phyloP scores from a whole-genome alignment of 2,329 filamentous ascomycete species.

The Periglandula ipomoeae region DNA sequence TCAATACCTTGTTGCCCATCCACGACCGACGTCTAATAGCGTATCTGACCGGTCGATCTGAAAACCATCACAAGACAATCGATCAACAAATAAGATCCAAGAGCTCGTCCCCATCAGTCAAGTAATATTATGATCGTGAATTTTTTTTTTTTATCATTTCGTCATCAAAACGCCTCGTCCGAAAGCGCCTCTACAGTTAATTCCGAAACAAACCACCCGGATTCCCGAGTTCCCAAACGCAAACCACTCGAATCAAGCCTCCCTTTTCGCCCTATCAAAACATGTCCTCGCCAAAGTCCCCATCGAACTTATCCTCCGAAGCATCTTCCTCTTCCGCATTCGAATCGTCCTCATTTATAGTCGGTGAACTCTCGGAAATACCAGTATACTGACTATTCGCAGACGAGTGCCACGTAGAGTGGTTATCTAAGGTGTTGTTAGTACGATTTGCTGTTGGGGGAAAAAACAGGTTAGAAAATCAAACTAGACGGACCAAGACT shows the following conservation, averaged over 20 bases:
- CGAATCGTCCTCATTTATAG: slow-evolving; percentile 1
- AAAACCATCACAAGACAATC: too few species aligned
- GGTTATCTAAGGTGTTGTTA: neutral
- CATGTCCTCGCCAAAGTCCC: slow-evolving; percentile 1
- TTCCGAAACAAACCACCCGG: neutral
- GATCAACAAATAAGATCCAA: too few species aligned
- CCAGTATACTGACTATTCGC: slow-evolving; percentile 2
- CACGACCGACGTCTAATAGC: too few species aligned
- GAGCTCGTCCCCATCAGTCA: neutral
- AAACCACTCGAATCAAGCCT: neutral
- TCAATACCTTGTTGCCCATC: too few species aligned
- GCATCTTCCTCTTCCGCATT: slow-evolving; percentile 2
- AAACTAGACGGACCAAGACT: neutral
- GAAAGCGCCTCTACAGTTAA: neutral
- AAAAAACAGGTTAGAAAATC: too few species aligned
- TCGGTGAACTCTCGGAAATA: neutral
- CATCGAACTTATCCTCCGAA: neutral
- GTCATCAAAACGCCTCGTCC: neutral
- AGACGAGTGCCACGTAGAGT: slow-evolving; percentile 1
- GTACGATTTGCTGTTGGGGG: too few species aligned
- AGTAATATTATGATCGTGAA: too few species aligned
- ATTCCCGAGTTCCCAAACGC: neutral
- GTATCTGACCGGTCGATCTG: too few species aligned
- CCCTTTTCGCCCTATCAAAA: neutral
- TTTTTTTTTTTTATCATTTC: neutral